phyloP scores from a whole-genome alignment of 805 yeast species.

The Priceomyces haplophilus region DNA sequence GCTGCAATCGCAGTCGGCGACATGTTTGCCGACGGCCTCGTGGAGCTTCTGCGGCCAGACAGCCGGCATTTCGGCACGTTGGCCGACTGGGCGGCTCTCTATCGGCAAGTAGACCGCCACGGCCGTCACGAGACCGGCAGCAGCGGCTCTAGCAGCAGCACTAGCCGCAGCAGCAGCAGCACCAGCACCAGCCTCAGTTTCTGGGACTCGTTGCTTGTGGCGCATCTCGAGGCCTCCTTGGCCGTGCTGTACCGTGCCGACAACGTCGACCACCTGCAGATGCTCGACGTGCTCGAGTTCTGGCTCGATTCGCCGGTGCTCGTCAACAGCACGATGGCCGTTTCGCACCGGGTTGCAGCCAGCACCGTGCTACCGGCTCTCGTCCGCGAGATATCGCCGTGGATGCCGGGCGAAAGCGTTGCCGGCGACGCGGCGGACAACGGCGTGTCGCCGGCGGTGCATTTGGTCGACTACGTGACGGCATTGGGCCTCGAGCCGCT shows the following conservation, averaged over 20 bases:
- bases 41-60: constrained; percentile 4
- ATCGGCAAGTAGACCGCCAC: constrained; percentile 8
- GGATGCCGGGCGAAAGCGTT: constrained; percentile 11
- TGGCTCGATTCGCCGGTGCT: constrained; percentile 17
- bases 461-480: constrained; percentile 20
- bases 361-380: constrained; percentile 21
- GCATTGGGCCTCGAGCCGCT: constrained; percentile 10
- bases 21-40: constrained; percentile 10
- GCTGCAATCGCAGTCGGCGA: constrained; percentile 2
- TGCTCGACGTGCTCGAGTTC: constrained; percentile 12
- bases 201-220: constrained; percentile 21
- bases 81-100: constrained; percentile 14
- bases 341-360: constrained; percentile 12
- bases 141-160: constrained; percentile 1
- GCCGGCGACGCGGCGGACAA: too few species aligned
- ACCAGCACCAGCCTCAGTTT: not conserved
- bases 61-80: constrained; percentile 8
- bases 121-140: constrained; percentile 8
- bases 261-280: constrained; percentile 3
- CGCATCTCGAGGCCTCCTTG: constrained; percentile 3
- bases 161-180: too few species aligned
- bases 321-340: constrained; percentile 9
- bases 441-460: constrained; percentile 11
- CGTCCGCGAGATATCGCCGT: constrained; percentile 8
- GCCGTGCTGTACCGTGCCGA: not conserved